phyloP scores from a whole-genome alignment of 345 rosid species.

The Euphorbia peplus region DNA sequence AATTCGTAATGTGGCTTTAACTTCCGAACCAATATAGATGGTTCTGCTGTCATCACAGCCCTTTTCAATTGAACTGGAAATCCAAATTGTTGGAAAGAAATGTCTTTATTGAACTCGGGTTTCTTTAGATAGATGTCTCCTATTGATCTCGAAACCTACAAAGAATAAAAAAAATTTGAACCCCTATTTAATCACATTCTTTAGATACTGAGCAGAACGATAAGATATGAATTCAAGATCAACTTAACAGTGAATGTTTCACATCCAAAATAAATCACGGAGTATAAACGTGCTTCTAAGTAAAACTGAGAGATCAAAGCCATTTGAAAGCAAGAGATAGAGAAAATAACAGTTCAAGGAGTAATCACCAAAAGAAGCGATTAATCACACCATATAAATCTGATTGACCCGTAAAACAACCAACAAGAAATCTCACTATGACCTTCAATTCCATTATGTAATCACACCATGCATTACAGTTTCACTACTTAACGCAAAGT shows the following conservation, averaged over 20 bases:
- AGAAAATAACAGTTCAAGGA: not conserved
- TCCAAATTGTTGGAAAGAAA: constrained; percentile 37
- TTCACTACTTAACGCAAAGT: too few species aligned
- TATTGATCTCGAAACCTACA: constrained; percentile 52
- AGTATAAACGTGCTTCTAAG: not conserved
- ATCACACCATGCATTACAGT: too few species aligned
- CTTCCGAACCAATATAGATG: constrained; percentile 38
- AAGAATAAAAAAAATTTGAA: not conserved
- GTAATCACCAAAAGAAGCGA: not conserved
- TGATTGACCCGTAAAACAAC: too few species aligned
- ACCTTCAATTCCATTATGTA: too few species aligned
- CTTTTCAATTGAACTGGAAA: constrained; percentile 34
- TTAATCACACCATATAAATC: too few species aligned
- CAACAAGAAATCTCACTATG: too few species aligned
- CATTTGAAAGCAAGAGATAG: not conserved
- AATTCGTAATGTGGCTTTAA: constrained; percentile 39
- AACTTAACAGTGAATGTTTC: too few species aligned
- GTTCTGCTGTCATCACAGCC: constrained; percentile 52
- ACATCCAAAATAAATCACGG: too few species aligned
- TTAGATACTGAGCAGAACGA: not conserved
- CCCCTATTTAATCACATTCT: not conserved
- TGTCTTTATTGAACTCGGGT: constrained; percentile 38
- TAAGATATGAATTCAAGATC: too few species aligned
- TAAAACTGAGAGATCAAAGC: not conserved
- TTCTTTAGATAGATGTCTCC: constrained; percentile 54